These are phyloP conservation scores for Lipomyces yarrowii DNA, from an alignment of 1,139 yeast species.

Conservation along the genomic window DNA sequence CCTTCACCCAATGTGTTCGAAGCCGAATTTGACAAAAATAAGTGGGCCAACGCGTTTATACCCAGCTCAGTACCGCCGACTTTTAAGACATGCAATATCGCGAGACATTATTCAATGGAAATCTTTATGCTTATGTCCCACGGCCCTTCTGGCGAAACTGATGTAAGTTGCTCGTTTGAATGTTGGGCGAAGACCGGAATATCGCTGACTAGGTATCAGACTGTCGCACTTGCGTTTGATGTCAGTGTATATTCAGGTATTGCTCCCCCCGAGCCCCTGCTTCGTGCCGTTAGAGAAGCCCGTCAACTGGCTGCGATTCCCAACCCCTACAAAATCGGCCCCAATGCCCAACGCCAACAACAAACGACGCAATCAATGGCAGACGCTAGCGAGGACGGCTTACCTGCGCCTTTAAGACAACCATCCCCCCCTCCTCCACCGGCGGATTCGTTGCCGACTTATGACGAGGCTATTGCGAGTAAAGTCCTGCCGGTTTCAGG, in stretches of 20 bases:
- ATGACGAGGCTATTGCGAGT: conserved; percentile 26
- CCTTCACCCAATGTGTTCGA: conserved; percentile 18
- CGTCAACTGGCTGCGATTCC: conserved; percentile 3
- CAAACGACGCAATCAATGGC: background rate
- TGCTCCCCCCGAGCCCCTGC: conserved; percentile 20
- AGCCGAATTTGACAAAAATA: conserved; percentile 31
- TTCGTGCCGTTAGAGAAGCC: conserved; percentile 9
- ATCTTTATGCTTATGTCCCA: conserved; percentile 52
- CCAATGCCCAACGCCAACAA: background rate
- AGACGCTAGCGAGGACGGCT: background rate
- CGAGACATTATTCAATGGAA: conserved; percentile 51
- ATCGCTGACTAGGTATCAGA: background rate
- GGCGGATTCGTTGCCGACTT: conserved; percentile 27
- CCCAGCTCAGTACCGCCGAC: conserved; percentile 58
- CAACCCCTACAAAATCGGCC: background rate
- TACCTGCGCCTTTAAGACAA: background rate
- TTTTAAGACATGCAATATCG: conserved; percentile 60
- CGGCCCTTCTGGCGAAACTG: conserved; percentile 37
- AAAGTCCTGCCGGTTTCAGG: conserved; percentile 17
- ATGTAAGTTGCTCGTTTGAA: conserved; percentile 12
- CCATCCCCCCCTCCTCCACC: background rate
- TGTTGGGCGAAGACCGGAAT: background rate
- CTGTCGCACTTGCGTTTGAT: conserved; percentile 13
- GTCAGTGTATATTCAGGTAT: conserved; percentile 25
- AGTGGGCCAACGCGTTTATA: conserved; percentile 36